Evolutionary conservation across 2,329 filamentous ascomycete species (phyloP).

Genomic region (Emmonsiellopsis sp.): DNA sequence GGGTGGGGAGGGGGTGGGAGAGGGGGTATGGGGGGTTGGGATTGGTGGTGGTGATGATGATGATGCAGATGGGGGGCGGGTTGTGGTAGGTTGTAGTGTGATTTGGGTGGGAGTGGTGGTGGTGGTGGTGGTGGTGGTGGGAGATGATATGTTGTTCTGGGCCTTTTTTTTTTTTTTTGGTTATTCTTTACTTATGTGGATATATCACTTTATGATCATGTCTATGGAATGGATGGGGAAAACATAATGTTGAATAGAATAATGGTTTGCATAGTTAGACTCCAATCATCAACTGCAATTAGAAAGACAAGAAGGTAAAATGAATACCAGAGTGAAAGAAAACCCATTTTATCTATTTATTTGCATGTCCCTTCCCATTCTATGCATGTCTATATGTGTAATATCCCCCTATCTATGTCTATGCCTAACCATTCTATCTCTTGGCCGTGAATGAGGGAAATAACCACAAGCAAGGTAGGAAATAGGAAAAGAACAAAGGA

Average conservation of each 20-base stretch:
- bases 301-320: not conserved
- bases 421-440: not conserved
- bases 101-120: no score
- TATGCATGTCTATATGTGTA: not conserved
- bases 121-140: no score
- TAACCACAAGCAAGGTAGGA: not conserved
- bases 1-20: not conserved
- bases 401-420: slow-evolving; percentile 1
- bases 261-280: no score
- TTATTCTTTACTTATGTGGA: not conserved
- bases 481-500: not conserved
- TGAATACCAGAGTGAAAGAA: not conserved
- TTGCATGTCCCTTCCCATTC: not conserved
- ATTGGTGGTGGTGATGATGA: not conserved
- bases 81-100: not conserved
- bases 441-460: no score
- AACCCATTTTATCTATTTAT: not conserved
- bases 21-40: not conserved
- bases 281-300: no score
- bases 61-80: not conserved
- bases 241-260: not conserved
- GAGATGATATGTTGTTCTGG: no score
- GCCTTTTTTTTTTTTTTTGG: not conserved
- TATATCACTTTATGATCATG: not conserved
- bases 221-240: not conserved